A percentile compares a stretch with the other conserved stretches of the same genome.
Evolutionary conservation across 148 eudicot genomes (phyloP).

Genomic region (Silene uniflora): DNA sequence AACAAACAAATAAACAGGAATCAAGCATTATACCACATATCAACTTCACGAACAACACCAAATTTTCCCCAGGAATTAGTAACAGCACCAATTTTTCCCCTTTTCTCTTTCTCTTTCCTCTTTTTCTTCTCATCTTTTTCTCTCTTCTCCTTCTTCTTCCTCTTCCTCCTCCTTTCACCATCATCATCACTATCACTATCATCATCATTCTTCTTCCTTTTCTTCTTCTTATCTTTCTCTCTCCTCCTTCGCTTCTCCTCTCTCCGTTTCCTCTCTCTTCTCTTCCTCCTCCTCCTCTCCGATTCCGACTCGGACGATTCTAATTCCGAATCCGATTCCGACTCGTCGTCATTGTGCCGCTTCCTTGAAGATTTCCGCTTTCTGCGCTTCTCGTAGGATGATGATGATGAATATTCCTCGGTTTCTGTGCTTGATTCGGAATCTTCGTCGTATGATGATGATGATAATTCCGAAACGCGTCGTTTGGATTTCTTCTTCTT

Average conservation of each 20-base stretch:
- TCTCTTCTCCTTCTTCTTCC: slow-evolving; percentile 26
- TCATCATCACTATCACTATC: slow-evolving; percentile 22
- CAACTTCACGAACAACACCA: slow-evolving; percentile 76
- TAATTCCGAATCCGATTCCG: slow-evolving; percentile 34
- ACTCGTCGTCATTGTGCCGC: slow-evolving; percentile 34
- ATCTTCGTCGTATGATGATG: slow-evolving; percentile 9
- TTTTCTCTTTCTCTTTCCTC: slow-evolving; percentile 45
- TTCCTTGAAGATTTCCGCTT: slow-evolving; percentile 35
- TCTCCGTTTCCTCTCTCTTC: slow-evolving; percentile 22
- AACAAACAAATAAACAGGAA: neutral
- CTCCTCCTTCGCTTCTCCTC: slow-evolving; percentile 20
- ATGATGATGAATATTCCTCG: slow-evolving; percentile 22
- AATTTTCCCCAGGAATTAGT: slow-evolving; percentile 90
- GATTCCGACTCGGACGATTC: slow-evolving; percentile 42
- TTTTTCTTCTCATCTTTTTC: slow-evolving; percentile 35
- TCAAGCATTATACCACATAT: slow-evolving; percentile 70
- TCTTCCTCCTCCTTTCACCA: slow-evolving; percentile 25
- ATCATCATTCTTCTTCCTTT: slow-evolving; percentile 14
- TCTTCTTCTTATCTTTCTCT: slow-evolving; percentile 21
- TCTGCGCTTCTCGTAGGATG: slow-evolving; percentile 19
- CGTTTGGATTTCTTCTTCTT: slow-evolving; percentile 31
- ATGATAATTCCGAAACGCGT: slow-evolving; percentile 19
- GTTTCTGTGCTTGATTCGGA: slow-evolving; percentile 27
- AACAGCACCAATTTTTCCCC: slow-evolving; percentile 66
- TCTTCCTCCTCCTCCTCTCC: slow-evolving; percentile 39